Evolutionary conservation across 1,284 basidiomycete genomes (phyloP).

Genomic region (Trametes hirsuta): DNA sequence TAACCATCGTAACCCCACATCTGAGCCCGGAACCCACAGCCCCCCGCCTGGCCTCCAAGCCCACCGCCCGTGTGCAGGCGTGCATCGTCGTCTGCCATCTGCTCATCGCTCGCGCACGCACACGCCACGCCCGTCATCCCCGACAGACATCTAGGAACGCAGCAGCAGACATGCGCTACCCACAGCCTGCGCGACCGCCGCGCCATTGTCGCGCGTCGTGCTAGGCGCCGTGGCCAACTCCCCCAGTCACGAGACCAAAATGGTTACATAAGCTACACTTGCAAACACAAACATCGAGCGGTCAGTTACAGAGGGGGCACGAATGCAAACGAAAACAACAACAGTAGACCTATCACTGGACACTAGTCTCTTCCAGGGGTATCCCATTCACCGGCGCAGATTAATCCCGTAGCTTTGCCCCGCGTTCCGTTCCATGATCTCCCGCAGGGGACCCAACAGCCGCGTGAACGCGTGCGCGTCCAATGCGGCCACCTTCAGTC

Average conservation of each 20-base stretch:
- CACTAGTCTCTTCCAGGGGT: slow-evolving; percentile 2
- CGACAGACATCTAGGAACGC: background rate
- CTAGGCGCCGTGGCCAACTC: background rate
- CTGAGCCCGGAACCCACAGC: background rate
- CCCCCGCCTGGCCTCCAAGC: background rate
- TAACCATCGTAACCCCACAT: slow-evolving; percentile 20
- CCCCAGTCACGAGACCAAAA: background rate
- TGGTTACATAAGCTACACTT: slow-evolving; percentile 20
- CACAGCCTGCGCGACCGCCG: background rate
- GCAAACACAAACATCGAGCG: slow-evolving; percentile 5
- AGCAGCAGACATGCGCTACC: background rate
- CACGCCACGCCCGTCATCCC: background rate
- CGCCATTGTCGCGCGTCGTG: background rate
- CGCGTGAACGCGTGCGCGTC: slow-evolving; percentile 95
- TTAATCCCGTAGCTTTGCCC: slow-evolving; percentile 50
- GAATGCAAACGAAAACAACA: slow-evolving; percentile 13
- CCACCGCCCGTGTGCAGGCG: background rate
- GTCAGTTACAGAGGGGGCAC: too few species aligned
- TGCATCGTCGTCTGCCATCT: too few species aligned
- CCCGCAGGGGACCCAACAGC: slow-evolving; percentile 87
- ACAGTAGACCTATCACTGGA: background rate
- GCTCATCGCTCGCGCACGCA: too few species aligned
- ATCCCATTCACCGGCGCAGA: slow-evolving; percentile 20
- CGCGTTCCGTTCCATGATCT: slow-evolving; percentile 87
- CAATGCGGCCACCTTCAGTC: slow-evolving; percentile 90